Evolutionary conservation across 148 eudicot species (phyloP).

Genomic region (Vaccinium corymbosum): DNA sequence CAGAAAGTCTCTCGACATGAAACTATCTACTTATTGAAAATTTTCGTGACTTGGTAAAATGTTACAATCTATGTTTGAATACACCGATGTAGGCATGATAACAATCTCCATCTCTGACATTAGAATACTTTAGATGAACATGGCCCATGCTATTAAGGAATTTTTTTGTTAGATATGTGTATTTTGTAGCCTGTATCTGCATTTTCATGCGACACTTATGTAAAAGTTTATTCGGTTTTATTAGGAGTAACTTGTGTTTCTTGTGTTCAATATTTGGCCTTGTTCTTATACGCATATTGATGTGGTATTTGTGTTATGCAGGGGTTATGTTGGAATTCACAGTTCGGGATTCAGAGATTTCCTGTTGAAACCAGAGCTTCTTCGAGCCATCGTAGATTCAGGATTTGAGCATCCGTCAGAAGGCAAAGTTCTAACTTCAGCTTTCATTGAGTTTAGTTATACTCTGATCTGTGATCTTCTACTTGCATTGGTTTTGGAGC

Average conservation of each 20-base stretch:
- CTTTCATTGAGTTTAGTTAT: not conserved
- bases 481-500: not conserved
- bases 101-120: not conserved
- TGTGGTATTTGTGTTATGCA: conserved; percentile 13
- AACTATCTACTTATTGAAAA: not conserved
- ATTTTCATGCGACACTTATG: not conserved
- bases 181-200: not conserved
- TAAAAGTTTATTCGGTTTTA: not conserved
- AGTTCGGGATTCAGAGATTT: conserved; percentile 70
- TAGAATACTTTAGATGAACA: not conserved
- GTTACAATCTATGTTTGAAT: not conserved
- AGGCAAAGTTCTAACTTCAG: conserved; percentile 32
- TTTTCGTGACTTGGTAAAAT: not conserved
- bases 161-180: not conserved
- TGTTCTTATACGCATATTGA: not conserved
- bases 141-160: not conserved
- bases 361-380: conserved; percentile 59
- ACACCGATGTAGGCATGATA: not conserved
- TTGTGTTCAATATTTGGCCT: not conserved
- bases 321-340: conserved; percentile 67
- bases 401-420: conserved; percentile 69
- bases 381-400: conserved; percentile 58
- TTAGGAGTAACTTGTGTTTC: not conserved
- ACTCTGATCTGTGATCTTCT: not conserved
- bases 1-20: not conserved